Percentiles rank a stretch among this genome's conserved stretches.
Evolutionary conservation across 768 basidiomycete species (phyloP).

Genomic region (Kwoniella dejecticola): DNA sequence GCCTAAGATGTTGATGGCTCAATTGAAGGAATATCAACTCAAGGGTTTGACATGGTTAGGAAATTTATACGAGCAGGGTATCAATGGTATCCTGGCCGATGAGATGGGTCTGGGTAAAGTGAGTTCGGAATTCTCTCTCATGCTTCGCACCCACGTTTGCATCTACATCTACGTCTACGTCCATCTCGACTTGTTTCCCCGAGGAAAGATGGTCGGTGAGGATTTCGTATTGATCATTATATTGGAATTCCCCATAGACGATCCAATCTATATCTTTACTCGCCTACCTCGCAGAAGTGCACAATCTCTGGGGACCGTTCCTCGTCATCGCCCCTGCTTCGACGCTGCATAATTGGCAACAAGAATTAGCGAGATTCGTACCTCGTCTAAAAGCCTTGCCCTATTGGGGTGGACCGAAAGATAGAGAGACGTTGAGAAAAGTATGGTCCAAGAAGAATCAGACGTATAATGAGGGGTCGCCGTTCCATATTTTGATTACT

Average conservation of each 20-base stretch:
- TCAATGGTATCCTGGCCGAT: slow-evolving; percentile 98
- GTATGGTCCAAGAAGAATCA: slow-evolving; percentile 99
- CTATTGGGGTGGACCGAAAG: slow-evolving; percentile 98
- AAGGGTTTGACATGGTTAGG: slow-evolving; percentile 98
- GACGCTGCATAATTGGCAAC: slow-evolving; percentile 98
- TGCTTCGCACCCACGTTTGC: background rate
- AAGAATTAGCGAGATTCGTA: slow-evolving; percentile 93
- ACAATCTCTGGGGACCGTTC: slow-evolving; percentile 99
- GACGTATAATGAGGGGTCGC: slow-evolving; percentile 90
- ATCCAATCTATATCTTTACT: slow-evolving; percentile 96
- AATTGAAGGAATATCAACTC: slow-evolving; percentile 95
- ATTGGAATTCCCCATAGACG: slow-evolving; percentile 61
- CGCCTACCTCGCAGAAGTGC: slow-evolving; percentile 92
- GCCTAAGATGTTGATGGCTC: slow-evolving; percentile 93
- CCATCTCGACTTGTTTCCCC: background rate
- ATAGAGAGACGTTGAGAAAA: slow-evolving; percentile 87
- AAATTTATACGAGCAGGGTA: slow-evolving; percentile 96
- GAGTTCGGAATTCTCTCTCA: no score
- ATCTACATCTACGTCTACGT: background rate
- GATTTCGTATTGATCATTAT: no score
- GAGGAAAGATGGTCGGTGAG: background rate
- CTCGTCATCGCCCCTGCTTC: slow-evolving; percentile 96
- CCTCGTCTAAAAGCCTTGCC: slow-evolving; percentile 90
- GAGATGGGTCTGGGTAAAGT: slow-evolving; percentile 79
- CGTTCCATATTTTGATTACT: slow-evolving; percentile 94